Base-by-base conservation (phyloP, 768 basidiomycete genomes). In the Candolleomyces efflorescens region DNA sequence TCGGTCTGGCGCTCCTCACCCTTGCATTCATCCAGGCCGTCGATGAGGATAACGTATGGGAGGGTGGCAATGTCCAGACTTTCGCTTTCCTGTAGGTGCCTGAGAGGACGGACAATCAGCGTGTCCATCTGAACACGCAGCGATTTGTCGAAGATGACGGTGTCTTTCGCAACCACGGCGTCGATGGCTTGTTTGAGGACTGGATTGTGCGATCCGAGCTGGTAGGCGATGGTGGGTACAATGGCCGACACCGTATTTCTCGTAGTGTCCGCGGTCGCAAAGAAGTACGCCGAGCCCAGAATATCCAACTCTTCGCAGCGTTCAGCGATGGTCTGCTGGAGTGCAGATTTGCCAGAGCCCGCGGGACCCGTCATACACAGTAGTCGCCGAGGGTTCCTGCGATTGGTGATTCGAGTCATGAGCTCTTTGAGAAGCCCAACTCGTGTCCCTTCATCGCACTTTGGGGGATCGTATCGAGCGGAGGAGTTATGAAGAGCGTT, bases 161-260 rank as follows among this genome's bases (percentile, higher is more conserved):
- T 18, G 18, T 49, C 46, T 18, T 20, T 47, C 10, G 4, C 18
- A 6, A 49, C 26, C 10, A 32, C 18, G 13, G 23, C 12, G 10
- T 18, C 3, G 7, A 56, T 56, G 17, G 5, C 18, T 9, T 18
- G 17, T 32, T 32, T 22, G 5, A 44, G 5, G 53, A 15, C 9
- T 18, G 20, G 43, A 24, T 20, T 18, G 18, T 43, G 13, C 48
- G 23, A n/a, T 18, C n/a, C 24, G 5, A 56, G 23, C 22, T 56
- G 55, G 36, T 56, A 56, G 12, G 55, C 55, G 17, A 56, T n/a
- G 5, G 55, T 56, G 15, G 55, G 15, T n/a, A n/a, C n/a, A 22
- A 56, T 20, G n/a, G 48, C 11, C 32, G 17, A 24, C 4, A 32
- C 17, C 5, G 37, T 49, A 17, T 56, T 22, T 12, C 46, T 3